phyloP scores from a whole-genome alignment of 2,329 filamentous ascomycete genomes.

The Aspergillus latus region DNA sequence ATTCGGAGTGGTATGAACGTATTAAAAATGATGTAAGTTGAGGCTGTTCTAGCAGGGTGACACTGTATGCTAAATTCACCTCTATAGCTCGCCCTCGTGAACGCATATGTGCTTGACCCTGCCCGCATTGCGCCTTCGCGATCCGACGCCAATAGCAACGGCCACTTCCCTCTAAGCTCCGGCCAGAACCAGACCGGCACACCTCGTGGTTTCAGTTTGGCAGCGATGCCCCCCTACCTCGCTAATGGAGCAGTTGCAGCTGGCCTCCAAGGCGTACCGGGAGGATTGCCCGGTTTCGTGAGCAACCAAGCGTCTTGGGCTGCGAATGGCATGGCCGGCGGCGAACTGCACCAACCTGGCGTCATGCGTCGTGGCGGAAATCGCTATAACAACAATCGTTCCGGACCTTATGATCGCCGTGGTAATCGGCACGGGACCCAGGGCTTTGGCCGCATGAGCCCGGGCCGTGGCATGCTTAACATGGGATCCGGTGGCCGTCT shows the following conservation, averaged over 20 bases:
- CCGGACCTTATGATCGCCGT: slow-evolving; percentile 73
- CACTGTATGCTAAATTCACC: slow-evolving; percentile 32
- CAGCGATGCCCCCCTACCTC: slow-evolving; percentile 66
- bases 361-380: slow-evolving; percentile 68
- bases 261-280: slow-evolving; percentile 34
- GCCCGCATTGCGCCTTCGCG: slow-evolving; percentile 91
- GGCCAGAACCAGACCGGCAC: slow-evolving; percentile 77
- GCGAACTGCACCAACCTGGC: slow-evolving; percentile 58
- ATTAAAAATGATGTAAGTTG: slow-evolving; percentile 77
- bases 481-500: slow-evolving; percentile 37
- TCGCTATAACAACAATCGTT: slow-evolving; percentile 61
- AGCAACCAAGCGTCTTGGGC: slow-evolving; percentile 31
- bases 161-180: slow-evolving; percentile 83
- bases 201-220: slow-evolving; percentile 85
- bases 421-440: slow-evolving; percentile 55
- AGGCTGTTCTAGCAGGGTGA: neutral
- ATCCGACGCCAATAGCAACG: slow-evolving; percentile 92
- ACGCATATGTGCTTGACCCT: slow-evolving; percentile 90
- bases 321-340: slow-evolving; percentile 36
- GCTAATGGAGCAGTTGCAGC: slow-evolving; percentile 40
- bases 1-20: slow-evolving; percentile 79
- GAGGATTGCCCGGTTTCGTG: slow-evolving; percentile 35
- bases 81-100: slow-evolving; percentile 77
- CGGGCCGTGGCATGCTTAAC: slow-evolving; percentile 36
- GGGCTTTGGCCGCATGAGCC: slow-evolving; percentile 52